Evolutionary conservation across 345 rosid species (phyloP).

Genomic region (Salix caprea): DNA sequence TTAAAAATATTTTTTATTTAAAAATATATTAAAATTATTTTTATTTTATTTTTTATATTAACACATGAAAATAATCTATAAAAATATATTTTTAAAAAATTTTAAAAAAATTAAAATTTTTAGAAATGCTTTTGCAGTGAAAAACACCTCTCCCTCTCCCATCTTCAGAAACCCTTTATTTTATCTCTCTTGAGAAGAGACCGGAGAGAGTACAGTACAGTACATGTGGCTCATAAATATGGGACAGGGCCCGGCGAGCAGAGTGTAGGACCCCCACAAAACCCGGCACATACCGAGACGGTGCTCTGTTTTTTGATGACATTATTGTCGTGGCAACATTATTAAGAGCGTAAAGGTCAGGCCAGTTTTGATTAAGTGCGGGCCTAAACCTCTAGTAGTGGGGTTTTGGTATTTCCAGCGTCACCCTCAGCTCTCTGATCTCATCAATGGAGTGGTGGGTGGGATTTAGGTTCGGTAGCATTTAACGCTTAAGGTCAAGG

Average conservation of each 20-base stretch:
- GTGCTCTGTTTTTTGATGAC: neutral
- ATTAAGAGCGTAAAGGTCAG: neutral
- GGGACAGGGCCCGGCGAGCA: constrained; percentile 6
- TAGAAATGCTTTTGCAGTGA: no score
- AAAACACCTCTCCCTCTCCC: neutral
- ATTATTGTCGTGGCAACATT: neutral
- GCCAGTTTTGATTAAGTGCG: neutral
- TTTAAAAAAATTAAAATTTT: no score
- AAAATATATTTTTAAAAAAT: no score
- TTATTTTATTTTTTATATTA: no score
- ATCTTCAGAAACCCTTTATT: neutral
- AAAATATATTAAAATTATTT: no score
- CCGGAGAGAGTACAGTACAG: neutral
- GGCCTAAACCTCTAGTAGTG: neutral
- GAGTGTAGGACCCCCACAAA: neutral
- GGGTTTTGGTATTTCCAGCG: neutral
- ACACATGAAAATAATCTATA: no score
- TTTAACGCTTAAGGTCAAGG: neutral
- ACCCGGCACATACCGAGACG: neutral
- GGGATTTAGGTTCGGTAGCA: constrained; percentile 10
- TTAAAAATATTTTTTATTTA: no score
- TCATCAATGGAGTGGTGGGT: neutral
- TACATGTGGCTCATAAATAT: constrained; percentile 11
- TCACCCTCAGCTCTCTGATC: neutral
- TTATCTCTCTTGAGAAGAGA: neutral